These are phyloP conservation scores for Alloteropsis semialata DNA, from an alignment of 176 grass and related monocot genomes.

Conservation along the genomic window DNA sequence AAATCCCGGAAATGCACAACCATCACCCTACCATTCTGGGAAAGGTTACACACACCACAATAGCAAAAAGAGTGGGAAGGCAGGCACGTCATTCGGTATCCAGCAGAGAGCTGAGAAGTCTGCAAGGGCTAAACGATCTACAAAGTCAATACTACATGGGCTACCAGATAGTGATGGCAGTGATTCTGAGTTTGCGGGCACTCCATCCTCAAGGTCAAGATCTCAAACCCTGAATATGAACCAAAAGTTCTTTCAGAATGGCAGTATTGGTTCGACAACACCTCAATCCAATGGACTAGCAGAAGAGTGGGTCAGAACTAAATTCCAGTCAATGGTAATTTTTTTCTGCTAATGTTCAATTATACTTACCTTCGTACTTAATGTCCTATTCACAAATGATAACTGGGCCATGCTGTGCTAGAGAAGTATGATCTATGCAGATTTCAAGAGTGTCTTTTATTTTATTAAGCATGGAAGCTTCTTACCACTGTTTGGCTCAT, in stretches of 20 bases:
- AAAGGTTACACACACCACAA: constrained; percentile 35
- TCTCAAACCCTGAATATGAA: constrained; percentile 22
- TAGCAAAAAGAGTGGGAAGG: constrained; percentile 24
- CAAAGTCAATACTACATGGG: constrained; percentile 31
- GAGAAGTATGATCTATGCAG: not conserved
- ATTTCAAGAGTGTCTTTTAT: constrained; percentile 8
- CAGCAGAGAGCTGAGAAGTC: constrained; percentile 44
- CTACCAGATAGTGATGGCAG: constrained; percentile 46
- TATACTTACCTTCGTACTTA: not conserved
- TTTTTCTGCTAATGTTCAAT: constrained; percentile 12
- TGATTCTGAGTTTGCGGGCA: constrained; percentile 47
- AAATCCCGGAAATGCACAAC: constrained; percentile 17
- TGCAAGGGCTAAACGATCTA: constrained; percentile 17
- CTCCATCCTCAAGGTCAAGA: constrained; percentile 25
- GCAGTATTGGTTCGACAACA: constrained; percentile 14
- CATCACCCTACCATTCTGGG: constrained; percentile 42
- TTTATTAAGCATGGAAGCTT: constrained; percentile 4
- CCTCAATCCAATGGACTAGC: constrained; percentile 34
- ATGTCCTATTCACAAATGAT: not conserved
- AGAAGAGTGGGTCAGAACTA: constrained; percentile 30
- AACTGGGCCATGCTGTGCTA: not conserved
- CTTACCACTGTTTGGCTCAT: constrained; percentile 1
- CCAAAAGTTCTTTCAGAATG: constrained; percentile 37
- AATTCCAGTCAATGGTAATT: constrained; percentile 61
- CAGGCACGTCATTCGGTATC: constrained; percentile 2